Evolutionary conservation across 805 yeast species (phyloP).

Genomic region (Candida suzukii): DNA sequence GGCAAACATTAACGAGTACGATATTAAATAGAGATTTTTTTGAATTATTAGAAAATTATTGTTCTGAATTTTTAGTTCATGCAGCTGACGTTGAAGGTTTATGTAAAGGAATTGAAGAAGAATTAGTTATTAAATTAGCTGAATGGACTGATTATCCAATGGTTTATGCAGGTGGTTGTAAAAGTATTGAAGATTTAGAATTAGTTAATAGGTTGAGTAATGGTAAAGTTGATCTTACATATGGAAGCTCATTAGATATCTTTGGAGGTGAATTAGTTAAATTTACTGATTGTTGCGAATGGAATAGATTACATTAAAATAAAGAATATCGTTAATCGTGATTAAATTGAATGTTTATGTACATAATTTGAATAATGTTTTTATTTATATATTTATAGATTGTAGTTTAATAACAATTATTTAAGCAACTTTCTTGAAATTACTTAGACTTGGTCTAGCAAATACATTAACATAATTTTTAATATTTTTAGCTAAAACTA

Average conservation of each 20-base stretch:
- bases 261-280: slow-evolving; percentile 85
- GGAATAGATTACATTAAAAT: slow-evolving; percentile 46
- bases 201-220: slow-evolving; percentile 60
- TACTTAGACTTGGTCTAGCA: no score
- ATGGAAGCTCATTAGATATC: slow-evolving; percentile 87
- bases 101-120: slow-evolving; percentile 86
- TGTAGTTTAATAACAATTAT: no score
- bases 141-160: slow-evolving; percentile 74
- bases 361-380: no score
- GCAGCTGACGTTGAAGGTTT: slow-evolving; percentile 99
- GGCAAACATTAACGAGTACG: slow-evolving; percentile 84
- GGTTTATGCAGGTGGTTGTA: slow-evolving; percentile 98
- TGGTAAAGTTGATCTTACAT: slow-evolving; percentile 87
- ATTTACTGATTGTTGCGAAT: slow-evolving; percentile 65
- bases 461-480: neutral
- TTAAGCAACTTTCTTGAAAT: no score
- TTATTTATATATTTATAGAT: no score
- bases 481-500: slow-evolving; percentile 6
- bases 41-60: slow-evolving; percentile 47
- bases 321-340: neutral
- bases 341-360: neutral
- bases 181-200: slow-evolving; percentile 57
- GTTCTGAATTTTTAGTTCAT: slow-evolving; percentile 86
- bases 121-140: slow-evolving; percentile 62
- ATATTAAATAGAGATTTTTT: slow-evolving; percentile 50